These are phyloP conservation scores for Mercurialis annua DNA, from an alignment of 345 rosid genomes.

Conservation along the genomic window DNA sequence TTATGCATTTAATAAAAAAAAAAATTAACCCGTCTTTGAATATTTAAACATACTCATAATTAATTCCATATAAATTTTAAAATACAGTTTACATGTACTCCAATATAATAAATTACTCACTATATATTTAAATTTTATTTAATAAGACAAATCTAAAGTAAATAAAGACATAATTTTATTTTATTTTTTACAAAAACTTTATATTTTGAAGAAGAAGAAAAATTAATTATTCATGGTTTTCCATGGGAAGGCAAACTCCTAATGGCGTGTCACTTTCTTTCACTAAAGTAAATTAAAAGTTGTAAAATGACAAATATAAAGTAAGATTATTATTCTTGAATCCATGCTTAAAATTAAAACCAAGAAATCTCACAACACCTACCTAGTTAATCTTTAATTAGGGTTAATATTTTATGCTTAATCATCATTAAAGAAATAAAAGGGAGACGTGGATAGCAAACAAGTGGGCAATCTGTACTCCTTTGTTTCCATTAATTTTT, in stretches of 20 bases:
- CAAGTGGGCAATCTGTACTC: conserved; percentile 10
- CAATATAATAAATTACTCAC: no score
- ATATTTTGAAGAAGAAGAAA: not conserved
- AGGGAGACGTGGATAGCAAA: conserved; percentile 32
- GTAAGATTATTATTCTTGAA: conserved; percentile 31
- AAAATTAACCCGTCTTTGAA: no score
- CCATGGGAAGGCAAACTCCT: conserved; percentile 32
- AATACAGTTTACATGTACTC: no score
- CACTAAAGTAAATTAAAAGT: conserved; percentile 22
- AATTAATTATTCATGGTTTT: conserved; percentile 2
- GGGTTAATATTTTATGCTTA: conserved; percentile 24
- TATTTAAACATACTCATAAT: no score
- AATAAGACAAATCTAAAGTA: no score
- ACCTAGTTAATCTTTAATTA: conserved; percentile 29
- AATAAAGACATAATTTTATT: no score
- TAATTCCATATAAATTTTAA: no score
- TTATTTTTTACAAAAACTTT: no score
- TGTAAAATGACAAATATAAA: conserved; percentile 18
- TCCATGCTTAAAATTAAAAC: conserved; percentile 22
- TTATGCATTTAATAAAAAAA: no score
- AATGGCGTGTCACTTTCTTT: conserved; percentile 31
- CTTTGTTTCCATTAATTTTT: not conserved
- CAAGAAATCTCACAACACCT: conserved; percentile 46
- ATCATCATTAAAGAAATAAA: conserved; percentile 14
- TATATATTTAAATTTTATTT: no score